Conservation (phyloP, 169 alveolate genomes). For the Eimeria acervulina region DNA sequence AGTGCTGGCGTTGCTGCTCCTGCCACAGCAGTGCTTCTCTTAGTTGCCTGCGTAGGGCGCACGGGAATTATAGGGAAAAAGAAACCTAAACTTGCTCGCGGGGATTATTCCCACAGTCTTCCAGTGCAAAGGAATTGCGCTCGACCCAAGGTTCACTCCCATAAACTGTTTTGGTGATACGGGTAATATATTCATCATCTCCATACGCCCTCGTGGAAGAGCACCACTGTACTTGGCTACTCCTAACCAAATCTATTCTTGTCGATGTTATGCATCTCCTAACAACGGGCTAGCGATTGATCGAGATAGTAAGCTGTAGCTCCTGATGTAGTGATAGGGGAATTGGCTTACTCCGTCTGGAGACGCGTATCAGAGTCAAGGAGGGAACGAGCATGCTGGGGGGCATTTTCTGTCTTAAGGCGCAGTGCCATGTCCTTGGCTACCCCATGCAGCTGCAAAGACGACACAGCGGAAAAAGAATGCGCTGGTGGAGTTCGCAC, state of each 20-base stretch:
- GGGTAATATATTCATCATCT: background rate
- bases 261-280: background rate
- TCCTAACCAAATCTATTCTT: background rate
- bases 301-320: background rate
- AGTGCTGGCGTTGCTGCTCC: slow-evolving; percentile 57
- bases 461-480: background rate
- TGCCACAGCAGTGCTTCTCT: slow-evolving; percentile 74
- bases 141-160: background rate
- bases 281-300: background rate
- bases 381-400: slow-evolving; percentile 72
- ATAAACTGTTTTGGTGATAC: background rate
- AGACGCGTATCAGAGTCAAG: slow-evolving; percentile 65
- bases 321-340: background rate
- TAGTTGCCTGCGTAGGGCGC: slow-evolving; percentile 30
- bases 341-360: slow-evolving; percentile 39
- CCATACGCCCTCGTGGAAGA: background rate
- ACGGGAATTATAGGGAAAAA: background rate
- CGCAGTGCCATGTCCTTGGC: slow-evolving; percentile 70
- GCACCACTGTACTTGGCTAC: background rate
- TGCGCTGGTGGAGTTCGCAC: background rate
- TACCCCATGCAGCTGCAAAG: slow-evolving; percentile 62
- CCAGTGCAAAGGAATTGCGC: background rate
- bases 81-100: background rate
- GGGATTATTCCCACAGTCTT: background rate
- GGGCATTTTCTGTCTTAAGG: slow-evolving; percentile 57